Percentiles rank a stretch among this genome's conserved stretches.
These are phyloP conservation scores for Pestalotiopsis fici DNA, from an alignment of 2,329 filamentous ascomycete species.

Conservation along the genomic window DNA sequence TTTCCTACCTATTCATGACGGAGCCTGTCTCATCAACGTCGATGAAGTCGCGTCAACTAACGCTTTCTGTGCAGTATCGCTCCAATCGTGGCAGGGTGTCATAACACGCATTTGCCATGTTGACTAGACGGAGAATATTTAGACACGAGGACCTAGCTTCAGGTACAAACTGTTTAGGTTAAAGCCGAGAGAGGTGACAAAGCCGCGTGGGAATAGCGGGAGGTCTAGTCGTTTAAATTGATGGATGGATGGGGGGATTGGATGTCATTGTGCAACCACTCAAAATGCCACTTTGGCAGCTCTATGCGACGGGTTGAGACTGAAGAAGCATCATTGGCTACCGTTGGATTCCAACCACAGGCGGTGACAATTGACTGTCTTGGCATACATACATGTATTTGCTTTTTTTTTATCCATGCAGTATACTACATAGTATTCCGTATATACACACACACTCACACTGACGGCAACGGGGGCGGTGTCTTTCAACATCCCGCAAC, in stretches of 20 bases:
- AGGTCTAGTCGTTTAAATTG: not conserved
- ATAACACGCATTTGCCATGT: not conserved
- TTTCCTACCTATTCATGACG: not conserved
- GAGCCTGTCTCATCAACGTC: not conserved
- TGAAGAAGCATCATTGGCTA: not conserved
- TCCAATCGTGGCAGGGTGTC: not conserved
- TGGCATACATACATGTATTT: not conserved
- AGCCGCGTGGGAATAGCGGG: not conserved
- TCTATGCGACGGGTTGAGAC: not conserved
- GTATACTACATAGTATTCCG: too few relatives aligned
- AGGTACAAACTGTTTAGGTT: not conserved
- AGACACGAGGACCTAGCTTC: not conserved
- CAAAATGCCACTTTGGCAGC: not conserved
- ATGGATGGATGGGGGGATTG: too few relatives aligned
- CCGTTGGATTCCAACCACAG: not conserved
- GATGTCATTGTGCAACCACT: not conserved
- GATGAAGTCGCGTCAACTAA: not conserved
- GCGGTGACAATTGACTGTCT: not conserved
- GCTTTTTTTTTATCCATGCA: not conserved
- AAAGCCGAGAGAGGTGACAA: not conserved
- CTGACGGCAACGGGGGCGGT: not conserved
- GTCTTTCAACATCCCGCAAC: not conserved
- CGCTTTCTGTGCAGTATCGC: not conserved
- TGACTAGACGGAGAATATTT: not conserved
- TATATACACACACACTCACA: too few relatives aligned